Conservation (phyloP, 192 early-diverging fungal genomes). For the Lobosporangium transversale region DNA sequence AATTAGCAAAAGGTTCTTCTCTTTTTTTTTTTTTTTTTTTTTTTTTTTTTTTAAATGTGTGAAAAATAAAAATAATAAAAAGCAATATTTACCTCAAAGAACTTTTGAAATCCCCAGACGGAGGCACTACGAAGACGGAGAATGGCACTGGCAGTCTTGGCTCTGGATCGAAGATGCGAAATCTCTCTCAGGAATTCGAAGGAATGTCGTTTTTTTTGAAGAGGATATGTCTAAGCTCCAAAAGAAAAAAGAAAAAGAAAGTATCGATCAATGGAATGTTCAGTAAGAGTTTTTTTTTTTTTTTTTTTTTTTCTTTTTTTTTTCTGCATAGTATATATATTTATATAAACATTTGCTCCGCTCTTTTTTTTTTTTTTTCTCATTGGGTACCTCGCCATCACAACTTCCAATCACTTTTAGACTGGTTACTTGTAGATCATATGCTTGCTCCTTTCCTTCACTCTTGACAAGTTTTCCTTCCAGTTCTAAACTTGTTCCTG, state of each 20-base stretch:
- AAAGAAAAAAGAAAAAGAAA: no score
- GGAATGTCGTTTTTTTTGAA: constrained; percentile 86
- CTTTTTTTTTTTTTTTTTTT: no score
- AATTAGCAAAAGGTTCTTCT: not conserved
- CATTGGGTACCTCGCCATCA: constrained; percentile 62
- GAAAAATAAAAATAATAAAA: no score
- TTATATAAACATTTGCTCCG: not conserved
- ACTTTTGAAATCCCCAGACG: constrained; percentile 73
- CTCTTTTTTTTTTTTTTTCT: not conserved
- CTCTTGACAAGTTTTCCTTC: constrained; percentile 72
- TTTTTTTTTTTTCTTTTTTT: no score
- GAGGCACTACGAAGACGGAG: constrained; percentile 76
- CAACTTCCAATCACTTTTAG: constrained; percentile 66
- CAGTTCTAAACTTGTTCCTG: constrained; percentile 80
- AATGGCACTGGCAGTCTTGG: constrained; percentile 77
- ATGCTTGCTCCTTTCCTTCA: constrained; percentile 74
- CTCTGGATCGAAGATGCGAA: constrained; percentile 77
- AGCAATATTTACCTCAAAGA: constrained; percentile 68
- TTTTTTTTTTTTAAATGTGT: no score
- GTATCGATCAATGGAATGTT: no score
- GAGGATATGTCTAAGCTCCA: constrained; percentile 71
- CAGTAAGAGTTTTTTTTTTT: no score
- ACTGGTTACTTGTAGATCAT: constrained; percentile 72
- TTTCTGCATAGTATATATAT: no score
- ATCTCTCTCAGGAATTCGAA: constrained; percentile 84